Conservation (phyloP, 2,329 filamentous ascomycete genomes). For the Rosellinia necatrix region DNA sequence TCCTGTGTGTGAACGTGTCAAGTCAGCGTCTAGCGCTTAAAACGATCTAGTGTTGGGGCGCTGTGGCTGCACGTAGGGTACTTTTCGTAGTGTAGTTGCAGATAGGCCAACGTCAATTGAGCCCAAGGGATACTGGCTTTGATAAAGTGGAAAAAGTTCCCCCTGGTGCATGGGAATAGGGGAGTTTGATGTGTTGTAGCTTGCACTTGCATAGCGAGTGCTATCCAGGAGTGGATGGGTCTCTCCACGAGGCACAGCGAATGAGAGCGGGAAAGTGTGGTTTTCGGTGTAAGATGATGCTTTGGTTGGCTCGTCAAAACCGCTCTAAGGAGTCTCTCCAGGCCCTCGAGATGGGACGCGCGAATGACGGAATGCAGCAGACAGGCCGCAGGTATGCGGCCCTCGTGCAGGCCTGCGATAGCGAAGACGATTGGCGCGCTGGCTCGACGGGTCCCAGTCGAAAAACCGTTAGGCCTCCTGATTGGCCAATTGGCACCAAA, state of each 20-base stretch:
- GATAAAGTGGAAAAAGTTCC: conserved; percentile 11
- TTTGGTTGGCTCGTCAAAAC: conserved; percentile 27
- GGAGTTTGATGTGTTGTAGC: conserved; percentile 24
- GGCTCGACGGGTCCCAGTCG: conserved; percentile 12
- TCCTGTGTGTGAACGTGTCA: conserved; percentile 61
- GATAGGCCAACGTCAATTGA: conserved; percentile 6
- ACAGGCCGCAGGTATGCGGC: conserved; percentile 28
- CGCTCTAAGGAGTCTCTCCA: conserved; percentile 10
- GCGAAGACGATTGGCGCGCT: conserved; percentile 21
- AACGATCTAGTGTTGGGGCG: conserved; percentile 18
- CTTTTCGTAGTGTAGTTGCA: conserved; percentile 15
- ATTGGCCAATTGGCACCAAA: conserved; percentile 29
- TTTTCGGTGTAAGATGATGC: conserved; percentile 36
- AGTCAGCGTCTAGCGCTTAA: conserved; percentile 31
- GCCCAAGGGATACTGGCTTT: conserved; percentile 14
- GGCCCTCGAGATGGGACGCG: conserved; percentile 21
- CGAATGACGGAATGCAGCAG: conserved; percentile 25
- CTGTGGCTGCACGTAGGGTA: conserved; percentile 15
- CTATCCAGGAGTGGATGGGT: conserved; percentile 12
- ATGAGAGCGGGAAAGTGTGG: conserved; percentile 18
- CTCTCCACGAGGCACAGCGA: conserved; percentile 20
- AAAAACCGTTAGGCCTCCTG: conserved; percentile 26
- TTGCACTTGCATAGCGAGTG: conserved; percentile 21
- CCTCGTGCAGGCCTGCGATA: conserved; percentile 21
- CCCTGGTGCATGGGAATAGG: conserved; percentile 8